These are phyloP conservation scores for Bocquillonia castaneifolia DNA, from an alignment of 441 rosid species.

Conservation along the genomic window DNA sequence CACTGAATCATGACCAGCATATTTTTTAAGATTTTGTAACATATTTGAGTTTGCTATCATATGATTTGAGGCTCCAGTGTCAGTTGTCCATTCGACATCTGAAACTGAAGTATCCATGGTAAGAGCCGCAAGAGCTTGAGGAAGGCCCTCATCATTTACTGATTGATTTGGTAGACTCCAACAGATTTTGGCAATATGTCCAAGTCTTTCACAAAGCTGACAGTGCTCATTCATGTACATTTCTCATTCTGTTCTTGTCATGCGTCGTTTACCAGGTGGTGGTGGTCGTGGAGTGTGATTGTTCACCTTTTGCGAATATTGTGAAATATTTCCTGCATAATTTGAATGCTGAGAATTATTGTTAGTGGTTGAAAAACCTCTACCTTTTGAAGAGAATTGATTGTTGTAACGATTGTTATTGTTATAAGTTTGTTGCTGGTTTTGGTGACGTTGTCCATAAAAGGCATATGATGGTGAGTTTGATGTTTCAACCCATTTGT, in stretches of 20 bases:
- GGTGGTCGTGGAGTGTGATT: constrained; percentile 1
- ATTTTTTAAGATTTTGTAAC: background rate
- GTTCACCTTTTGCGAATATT: background rate
- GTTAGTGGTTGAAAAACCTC: background rate
- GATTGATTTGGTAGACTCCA: background rate
- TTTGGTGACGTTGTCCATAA: background rate
- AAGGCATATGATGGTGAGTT: background rate
- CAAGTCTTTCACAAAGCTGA: background rate
- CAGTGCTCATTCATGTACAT: background rate
- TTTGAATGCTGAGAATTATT: background rate
- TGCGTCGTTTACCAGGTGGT: background rate
- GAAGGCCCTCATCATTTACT: background rate
- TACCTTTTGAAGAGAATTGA: constrained; percentile 10
- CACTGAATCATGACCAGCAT: background rate
- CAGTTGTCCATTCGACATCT: background rate
- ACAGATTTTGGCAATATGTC: constrained; percentile 4
- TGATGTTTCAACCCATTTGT: background rate
- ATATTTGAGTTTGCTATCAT: background rate
- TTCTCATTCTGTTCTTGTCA: background rate
- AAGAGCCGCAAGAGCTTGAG: background rate
- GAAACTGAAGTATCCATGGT: background rate
- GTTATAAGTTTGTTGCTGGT: background rate
- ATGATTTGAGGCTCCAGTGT: background rate
- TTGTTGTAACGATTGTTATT: background rate
- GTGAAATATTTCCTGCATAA: background rate